Evolutionary conservation across 176 grass and related monocot genomes (phyloP).

Genomic region (Poa pratensis): DNA sequence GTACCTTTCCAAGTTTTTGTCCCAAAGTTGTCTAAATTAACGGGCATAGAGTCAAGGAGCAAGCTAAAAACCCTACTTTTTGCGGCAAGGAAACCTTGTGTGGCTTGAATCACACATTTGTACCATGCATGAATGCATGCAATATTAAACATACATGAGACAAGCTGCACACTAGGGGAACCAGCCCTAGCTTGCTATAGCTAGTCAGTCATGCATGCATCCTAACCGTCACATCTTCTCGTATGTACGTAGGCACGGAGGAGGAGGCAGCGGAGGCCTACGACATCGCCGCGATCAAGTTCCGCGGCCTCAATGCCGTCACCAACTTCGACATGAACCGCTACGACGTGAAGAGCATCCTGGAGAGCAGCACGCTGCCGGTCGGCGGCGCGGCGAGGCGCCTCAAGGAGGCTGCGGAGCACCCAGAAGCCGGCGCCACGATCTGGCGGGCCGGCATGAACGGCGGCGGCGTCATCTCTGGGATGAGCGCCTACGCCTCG

Average conservation of each 20-base stretch:
- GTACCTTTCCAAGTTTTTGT: slow-evolving; percentile 63
- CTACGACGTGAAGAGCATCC: slow-evolving; percentile 77
- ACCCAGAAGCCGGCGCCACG: slow-evolving; percentile 44
- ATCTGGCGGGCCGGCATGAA: slow-evolving; percentile 54
- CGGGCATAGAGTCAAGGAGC: slow-evolving; percentile 46
- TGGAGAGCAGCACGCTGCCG: slow-evolving; percentile 58
- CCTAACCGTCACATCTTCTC: slow-evolving; percentile 28
- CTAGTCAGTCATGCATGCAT: slow-evolving; percentile 23
- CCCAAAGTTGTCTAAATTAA: slow-evolving; percentile 61
- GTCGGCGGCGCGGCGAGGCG: slow-evolving; percentile 50
- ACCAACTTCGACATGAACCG: slow-evolving; percentile 85
- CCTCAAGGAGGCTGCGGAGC: slow-evolving; percentile 55
- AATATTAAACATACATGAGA: slow-evolving; percentile 37
- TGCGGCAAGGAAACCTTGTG: slow-evolving; percentile 30
- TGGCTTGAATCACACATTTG: slow-evolving; percentile 34
- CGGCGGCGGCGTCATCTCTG: slow-evolving; percentile 48
- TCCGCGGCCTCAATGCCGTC: slow-evolving; percentile 69
- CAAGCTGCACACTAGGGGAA: slow-evolving; percentile 13
- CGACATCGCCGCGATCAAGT: slow-evolving; percentile 82
- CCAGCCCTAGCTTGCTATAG: slow-evolving; percentile 30
- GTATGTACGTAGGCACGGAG: slow-evolving; percentile 60
- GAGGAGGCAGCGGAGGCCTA: slow-evolving; percentile 89
- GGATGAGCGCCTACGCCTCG: slow-evolving; percentile 46
- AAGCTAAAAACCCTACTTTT: slow-evolving; percentile 35
- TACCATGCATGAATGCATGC: slow-evolving; percentile 26